Evolutionary conservation across 495 filamentous ascomycete genomes (phyloP), one percentile per base, ranked within the genome.

Genomic region (Polyplosphaeria fusca): DNA sequence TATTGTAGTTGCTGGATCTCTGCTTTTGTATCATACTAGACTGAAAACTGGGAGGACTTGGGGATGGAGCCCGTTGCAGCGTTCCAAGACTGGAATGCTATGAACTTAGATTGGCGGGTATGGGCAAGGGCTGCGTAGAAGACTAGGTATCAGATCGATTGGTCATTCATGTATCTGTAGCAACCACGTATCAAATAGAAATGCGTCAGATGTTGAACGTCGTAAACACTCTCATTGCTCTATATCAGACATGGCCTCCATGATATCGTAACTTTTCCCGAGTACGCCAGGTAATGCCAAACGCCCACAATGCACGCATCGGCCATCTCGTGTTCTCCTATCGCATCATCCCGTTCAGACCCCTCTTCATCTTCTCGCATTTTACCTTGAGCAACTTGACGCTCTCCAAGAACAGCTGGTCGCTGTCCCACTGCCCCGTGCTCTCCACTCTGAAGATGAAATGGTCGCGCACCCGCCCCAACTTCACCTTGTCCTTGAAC

Each of bases 381-480:
- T 96, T 96, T 55, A 80, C 76, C 77, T 87, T 95, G 59, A 99
- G 73, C 46, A 89, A 77, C 70, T 83, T 85, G 20, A 97, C 84
- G 5, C 87, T 81, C 72, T 96, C 89, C 39, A 97, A 67, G 79
- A 97, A 96, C 47, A 97, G 76, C 68, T 86, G 81, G 63, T 96
- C 91, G 67, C 89, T 93, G 23, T 89, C 82, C 70, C 87, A 92
- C 72, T 97, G 93, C 9, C 94, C 94, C 9, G 89, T 86, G 74
- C 91, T 96, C 78, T 99, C 94, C 5, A 99, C 77, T 51, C 81
- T 84, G 78, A 90, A 99, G 72, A 99, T 96, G 68, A 99, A 99
- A 72, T 99, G 94, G 73, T 99, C 94, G 57, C 87, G 75, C 37
- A 88, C 73, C 25, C 94, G 80, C 39, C 94, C 94, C 12, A 99